These are phyloP conservation scores for Suillus luteus DNA, from an alignment of 768 basidiomycete genomes.

Conservation along the genomic window DNA sequence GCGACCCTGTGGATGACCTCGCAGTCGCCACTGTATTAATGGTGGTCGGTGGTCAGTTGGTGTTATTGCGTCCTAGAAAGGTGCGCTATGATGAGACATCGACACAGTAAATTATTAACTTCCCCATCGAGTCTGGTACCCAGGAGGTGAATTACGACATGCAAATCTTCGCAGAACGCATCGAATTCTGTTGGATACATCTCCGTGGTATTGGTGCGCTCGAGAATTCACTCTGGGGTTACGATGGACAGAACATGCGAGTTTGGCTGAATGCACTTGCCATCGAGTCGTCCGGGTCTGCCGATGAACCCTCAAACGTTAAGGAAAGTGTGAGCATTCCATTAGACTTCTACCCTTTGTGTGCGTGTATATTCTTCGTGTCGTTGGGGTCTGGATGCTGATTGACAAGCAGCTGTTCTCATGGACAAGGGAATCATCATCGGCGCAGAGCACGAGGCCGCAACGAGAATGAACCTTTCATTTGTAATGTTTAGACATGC, in stretches of 20 bases:
- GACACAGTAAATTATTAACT: constrained; percentile 5
- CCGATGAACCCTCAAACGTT: constrained; percentile 52
- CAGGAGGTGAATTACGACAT: constrained; percentile 96
- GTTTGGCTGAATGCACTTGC: constrained; percentile 96
- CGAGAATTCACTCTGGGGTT: constrained; percentile 98
- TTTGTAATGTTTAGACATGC: constrained; percentile 92
- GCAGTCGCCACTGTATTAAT: constrained; percentile 94
- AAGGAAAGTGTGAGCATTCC: constrained; percentile 93
- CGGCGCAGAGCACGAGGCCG: constrained; percentile 89
- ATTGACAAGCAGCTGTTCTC: constrained; percentile 67
- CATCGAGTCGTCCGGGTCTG: constrained; percentile 63
- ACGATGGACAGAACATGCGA: constrained; percentile 85
- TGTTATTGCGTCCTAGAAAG: constrained; percentile 87
- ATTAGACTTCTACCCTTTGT: constrained; percentile 93
- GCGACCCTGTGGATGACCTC: constrained; percentile 91
- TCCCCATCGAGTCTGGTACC: constrained; percentile 60
- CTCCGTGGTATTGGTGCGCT: constrained; percentile 88
- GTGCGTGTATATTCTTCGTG: constrained; percentile 45
- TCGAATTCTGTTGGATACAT: constrained; percentile 99
- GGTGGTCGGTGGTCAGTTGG: constrained; percentile 90
- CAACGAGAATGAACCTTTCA: constrained; percentile 70
- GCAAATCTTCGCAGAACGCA: constrained; percentile 94
- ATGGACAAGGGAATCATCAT: constrained; percentile 99
- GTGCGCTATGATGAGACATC: constrained; percentile 39
- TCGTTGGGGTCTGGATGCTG: constrained; percentile 2